These are phyloP conservation scores for Penicillium simplicissimum DNA, from an alignment of 495 filamentous ascomycete species.

Conservation along the genomic window DNA sequence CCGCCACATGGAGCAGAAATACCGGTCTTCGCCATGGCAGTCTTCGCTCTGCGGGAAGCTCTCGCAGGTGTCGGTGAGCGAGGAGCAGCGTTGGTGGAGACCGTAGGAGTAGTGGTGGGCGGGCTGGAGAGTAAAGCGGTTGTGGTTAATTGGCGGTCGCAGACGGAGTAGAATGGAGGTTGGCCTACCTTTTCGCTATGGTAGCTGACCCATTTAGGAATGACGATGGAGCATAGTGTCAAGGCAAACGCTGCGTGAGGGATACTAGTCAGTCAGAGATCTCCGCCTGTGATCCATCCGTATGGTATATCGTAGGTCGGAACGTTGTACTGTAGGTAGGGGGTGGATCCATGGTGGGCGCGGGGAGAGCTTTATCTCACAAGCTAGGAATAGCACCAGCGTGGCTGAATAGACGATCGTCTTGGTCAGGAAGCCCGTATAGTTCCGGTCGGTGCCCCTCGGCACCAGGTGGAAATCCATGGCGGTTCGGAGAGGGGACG, in stretches of 20 bases:
- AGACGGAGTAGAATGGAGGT: neutral
- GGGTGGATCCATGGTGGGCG: slow-evolving; percentile 2
- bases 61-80: slow-evolving; percentile 55
- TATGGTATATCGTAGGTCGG: neutral
- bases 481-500: slow-evolving; percentile 3
- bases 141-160: neutral
- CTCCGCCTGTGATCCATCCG: neutral
- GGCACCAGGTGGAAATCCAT: slow-evolving; percentile 50
- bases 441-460: slow-evolving; percentile 45
- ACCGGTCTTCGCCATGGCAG: slow-evolving; percentile 66
- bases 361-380: slow-evolving; percentile 43
- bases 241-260: slow-evolving; percentile 66
- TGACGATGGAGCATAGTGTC: slow-evolving; percentile 70
- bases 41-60: slow-evolving; percentile 63
- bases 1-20: slow-evolving; percentile 92
- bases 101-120: slow-evolving; percentile 68
- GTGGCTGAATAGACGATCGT: slow-evolving; percentile 60
- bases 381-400: slow-evolving; percentile 58
- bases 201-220: slow-evolving; percentile 81
- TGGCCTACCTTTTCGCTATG: slow-evolving; percentile 56
- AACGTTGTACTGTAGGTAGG: no score
- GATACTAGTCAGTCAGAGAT: slow-evolving; percentile 4
- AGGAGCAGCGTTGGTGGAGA: slow-evolving; percentile 78
- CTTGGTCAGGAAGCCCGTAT: slow-evolving; percentile 50
- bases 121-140: slow-evolving; percentile 29